phyloP scores from a whole-genome alignment of 1,284 basidiomycete genomes.

The Boletellus deceptivus region DNA sequence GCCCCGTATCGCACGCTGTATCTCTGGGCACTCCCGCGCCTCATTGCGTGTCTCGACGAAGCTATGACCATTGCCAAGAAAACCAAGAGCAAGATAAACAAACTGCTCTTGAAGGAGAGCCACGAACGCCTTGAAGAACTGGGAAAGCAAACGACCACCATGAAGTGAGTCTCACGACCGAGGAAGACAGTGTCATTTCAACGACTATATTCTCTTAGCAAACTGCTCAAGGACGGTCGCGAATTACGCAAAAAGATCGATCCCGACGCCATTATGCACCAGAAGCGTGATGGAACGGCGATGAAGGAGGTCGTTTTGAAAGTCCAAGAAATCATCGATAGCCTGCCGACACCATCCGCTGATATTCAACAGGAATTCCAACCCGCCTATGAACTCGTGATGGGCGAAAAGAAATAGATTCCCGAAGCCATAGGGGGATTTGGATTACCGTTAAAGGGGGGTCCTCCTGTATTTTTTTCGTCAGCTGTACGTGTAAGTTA shows the following conservation, averaged over 20 bases:
- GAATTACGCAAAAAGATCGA: conserved; percentile 28
- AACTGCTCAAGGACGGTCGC: conserved; percentile 20
- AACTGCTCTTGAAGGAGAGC: conserved; percentile 24
- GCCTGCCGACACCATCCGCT: conserved; percentile 10
- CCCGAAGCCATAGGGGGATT: conserved; percentile 29
- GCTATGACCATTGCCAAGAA: conserved; percentile 29
- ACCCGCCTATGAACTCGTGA: conserved; percentile 34
- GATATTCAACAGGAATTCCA: conserved; percentile 28
- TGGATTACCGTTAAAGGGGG: conserved; percentile 30
- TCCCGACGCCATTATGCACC: conserved; percentile 29
- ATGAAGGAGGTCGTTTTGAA: conserved; percentile 27
- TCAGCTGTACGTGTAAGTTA: no score
- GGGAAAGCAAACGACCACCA: conserved; percentile 26
- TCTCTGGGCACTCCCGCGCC: conserved; percentile 37
- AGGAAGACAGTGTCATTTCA: not conserved
- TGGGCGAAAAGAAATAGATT: conserved; percentile 15
- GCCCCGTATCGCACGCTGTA: no score
- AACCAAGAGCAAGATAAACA: conserved; percentile 36
- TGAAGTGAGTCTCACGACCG: conserved; percentile 27
- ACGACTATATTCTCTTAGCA: conserved; percentile 12
- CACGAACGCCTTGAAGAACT: no score
- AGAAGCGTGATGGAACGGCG: conserved; percentile 6
- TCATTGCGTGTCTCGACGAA: conserved; percentile 45
- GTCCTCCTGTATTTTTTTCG: no score
- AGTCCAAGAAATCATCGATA: conserved; percentile 25